Percentiles rank a stretch among this genome's conserved stretches.
Conservation (phyloP, 345 rosid genomes). For the Bruguiera sexangula region DNA sequence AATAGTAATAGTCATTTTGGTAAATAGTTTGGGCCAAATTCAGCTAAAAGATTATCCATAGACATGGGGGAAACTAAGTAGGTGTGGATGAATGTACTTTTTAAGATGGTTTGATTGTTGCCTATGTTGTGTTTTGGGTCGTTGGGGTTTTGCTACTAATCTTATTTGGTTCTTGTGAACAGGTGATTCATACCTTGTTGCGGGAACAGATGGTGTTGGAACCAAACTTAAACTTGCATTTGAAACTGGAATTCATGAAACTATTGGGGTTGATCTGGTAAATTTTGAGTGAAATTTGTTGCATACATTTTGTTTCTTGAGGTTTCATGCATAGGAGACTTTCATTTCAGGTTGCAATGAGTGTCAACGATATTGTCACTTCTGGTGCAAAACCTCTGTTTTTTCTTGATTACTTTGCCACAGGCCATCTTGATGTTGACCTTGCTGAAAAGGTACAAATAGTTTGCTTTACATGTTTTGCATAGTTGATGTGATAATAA, state of each 20-base stretch:
- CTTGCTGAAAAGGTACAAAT: conserved; percentile 84
- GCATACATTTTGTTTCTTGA: background rate
- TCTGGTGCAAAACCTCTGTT: conserved; percentile 93
- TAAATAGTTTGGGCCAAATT: too few species aligned
- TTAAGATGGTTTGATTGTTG: background rate
- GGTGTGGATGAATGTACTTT: too few species aligned
- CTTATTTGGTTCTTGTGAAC: conserved; percentile 16
- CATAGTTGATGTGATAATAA: background rate
- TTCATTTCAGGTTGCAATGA: conserved; percentile 77
- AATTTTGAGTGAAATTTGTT: background rate
- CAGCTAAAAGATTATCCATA: too few species aligned
- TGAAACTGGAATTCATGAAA: conserved; percentile 84
- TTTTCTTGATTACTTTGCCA: conserved; percentile 95
- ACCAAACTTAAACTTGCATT: conserved; percentile 92
- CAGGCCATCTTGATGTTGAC: conserved; percentile 86
- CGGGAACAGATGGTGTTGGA: conserved; percentile 99
- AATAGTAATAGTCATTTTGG: too few species aligned
- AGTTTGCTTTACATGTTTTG: background rate
- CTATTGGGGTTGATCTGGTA: conserved; percentile 94
- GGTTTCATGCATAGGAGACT: conserved; percentile 13
- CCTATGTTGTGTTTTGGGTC: conserved; percentile 1
- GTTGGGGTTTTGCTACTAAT: background rate
- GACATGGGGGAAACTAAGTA: too few species aligned
- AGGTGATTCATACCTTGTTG: conserved; percentile 91
- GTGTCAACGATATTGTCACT: conserved; percentile 93